phyloP scores from a whole-genome alignment of 164 flowering plant genomes.

The Dillenia turbinata region DNA sequence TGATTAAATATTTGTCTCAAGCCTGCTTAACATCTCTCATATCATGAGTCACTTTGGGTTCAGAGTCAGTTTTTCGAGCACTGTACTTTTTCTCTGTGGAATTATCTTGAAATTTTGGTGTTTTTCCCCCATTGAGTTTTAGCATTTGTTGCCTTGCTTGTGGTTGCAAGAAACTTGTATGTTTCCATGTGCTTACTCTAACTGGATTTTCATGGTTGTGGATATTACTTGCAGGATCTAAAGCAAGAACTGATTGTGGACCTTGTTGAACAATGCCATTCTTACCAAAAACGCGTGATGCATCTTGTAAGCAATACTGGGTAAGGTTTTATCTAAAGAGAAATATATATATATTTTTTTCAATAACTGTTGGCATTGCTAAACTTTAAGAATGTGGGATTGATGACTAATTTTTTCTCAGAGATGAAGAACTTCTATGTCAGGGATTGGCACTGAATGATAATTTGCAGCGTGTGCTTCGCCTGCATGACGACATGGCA shows the following conservation, averaged over 20 bases:
- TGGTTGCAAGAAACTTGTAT: no score
- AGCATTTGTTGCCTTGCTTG: no score
- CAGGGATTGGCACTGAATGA: conserved; percentile 90
- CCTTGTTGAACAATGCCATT: conserved; percentile 87
- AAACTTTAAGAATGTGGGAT: not conserved
- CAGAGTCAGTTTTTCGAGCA: no score
- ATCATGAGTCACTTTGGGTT: no score
- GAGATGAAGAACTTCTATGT: conserved; percentile 83
- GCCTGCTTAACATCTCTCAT: no score
- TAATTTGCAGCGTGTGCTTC: conserved; percentile 75
- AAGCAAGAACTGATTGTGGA: conserved; percentile 87
- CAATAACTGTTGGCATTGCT: conserved; percentile 7
- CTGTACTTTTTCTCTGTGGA: no score
- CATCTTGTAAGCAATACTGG: conserved; percentile 65
- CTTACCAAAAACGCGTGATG: conserved; percentile 88
- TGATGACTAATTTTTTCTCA: conserved; percentile 25
- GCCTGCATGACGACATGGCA: conserved; percentile 63
- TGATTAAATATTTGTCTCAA: no score
- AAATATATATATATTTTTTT: not conserved
- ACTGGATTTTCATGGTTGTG: conserved; percentile 9
- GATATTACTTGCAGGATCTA: conserved; percentile 47
- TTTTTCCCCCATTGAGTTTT: no score
- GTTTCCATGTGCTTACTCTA: not conserved
- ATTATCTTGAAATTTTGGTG: no score
- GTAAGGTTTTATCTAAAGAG: conserved; percentile 35